phyloP scores from a whole-genome alignment of 108 stramenopile species.

The Pseudonitzschia multiseries region DNA sequence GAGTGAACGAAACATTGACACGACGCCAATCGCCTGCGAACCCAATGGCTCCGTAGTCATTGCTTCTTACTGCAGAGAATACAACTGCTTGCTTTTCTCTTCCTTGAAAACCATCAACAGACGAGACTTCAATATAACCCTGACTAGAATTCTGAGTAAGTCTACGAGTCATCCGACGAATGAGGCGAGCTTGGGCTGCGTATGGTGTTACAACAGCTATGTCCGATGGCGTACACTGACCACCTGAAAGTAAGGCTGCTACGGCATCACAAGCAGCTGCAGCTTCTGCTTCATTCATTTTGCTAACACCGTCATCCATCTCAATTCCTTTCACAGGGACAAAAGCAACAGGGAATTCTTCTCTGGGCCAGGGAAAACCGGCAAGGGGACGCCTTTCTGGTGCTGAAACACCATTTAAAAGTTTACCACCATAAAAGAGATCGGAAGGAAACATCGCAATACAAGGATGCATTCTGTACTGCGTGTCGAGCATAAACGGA shows the following conservation, averaged over 20 bases:
- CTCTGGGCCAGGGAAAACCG: constrained; percentile 91
- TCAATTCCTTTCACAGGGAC: constrained; percentile 80
- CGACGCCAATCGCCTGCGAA: constrained; percentile 98
- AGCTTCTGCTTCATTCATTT: constrained; percentile 94
- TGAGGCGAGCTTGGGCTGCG: constrained; percentile 95
- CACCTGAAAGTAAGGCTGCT: constrained; percentile 73
- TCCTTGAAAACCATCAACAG: constrained; percentile 99
- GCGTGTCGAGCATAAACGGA: constrained; percentile 90
- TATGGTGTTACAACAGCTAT: constrained; percentile 99
- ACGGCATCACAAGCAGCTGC: constrained; percentile 86
- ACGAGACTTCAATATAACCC: constrained; percentile 90
- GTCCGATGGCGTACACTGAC: constrained; percentile 81
- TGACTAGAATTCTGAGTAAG: constrained; percentile 62
- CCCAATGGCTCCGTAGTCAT: constrained; percentile 91
- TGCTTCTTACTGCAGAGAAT: constrained; percentile 95
- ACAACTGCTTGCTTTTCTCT: constrained; percentile 99
- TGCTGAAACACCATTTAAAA: constrained; percentile 81
- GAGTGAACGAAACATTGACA: constrained; percentile 98
- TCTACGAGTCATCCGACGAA: constrained; percentile 74
- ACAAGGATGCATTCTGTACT: constrained; percentile 94
- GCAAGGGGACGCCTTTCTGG: constrained; percentile 84
- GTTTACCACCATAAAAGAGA: constrained; percentile 88
- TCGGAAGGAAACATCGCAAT: constrained; percentile 93
- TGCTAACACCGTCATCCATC: constrained; percentile 89
- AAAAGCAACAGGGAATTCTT: constrained; percentile 90